Percentiles rank a stretch among this genome's conserved stretches.
Evolutionary conservation across 2,329 filamentous ascomycete species (phyloP).

Genomic region (Blastomyces gilchristii): DNA sequence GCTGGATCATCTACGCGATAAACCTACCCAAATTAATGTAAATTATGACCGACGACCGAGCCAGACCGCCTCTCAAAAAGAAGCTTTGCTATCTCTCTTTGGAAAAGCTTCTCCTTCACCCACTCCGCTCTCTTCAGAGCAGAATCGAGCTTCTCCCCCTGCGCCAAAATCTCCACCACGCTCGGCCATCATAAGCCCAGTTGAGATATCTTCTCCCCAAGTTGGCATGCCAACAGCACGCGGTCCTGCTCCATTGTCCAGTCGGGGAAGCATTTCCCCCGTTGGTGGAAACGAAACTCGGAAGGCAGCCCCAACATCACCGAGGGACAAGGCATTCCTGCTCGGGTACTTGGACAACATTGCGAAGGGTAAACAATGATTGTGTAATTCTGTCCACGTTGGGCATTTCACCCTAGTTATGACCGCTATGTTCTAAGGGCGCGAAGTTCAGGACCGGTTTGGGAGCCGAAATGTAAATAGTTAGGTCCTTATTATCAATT

Average conservation of each 20-base stretch:
- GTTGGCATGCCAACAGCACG: constrained; percentile 8
- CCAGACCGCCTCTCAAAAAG: constrained; percentile 38
- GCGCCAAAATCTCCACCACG: constrained; percentile 12
- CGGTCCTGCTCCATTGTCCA: constrained; percentile 10
- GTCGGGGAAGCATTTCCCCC: constrained; percentile 18
- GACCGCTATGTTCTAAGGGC: not conserved
- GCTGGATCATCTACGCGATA: constrained; percentile 12
- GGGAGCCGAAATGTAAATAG: not conserved
- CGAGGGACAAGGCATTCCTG: constrained; percentile 65
- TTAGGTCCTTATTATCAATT: not conserved
- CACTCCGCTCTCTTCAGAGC: constrained; percentile 15
- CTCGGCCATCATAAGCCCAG: constrained; percentile 18
- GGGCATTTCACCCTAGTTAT: not conserved
- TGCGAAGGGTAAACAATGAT: constrained; percentile 34
- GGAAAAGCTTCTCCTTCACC: constrained; percentile 36
- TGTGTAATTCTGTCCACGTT: constrained; percentile 1
- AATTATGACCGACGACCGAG: constrained; percentile 31
- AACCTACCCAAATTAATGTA: constrained; percentile 14
- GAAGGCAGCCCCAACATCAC: constrained; percentile 40
- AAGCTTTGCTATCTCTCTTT: constrained; percentile 52
- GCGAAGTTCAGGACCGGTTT: not conserved
- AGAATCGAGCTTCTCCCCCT: constrained; percentile 3
- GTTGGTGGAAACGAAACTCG: constrained; percentile 14
- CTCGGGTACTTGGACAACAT: constrained; percentile 60
- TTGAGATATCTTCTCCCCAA: constrained; percentile 10